Evolutionary conservation across 352 stramenopile genomes (phyloP).

Genomic region (Elongisporangium anandrum): DNA sequence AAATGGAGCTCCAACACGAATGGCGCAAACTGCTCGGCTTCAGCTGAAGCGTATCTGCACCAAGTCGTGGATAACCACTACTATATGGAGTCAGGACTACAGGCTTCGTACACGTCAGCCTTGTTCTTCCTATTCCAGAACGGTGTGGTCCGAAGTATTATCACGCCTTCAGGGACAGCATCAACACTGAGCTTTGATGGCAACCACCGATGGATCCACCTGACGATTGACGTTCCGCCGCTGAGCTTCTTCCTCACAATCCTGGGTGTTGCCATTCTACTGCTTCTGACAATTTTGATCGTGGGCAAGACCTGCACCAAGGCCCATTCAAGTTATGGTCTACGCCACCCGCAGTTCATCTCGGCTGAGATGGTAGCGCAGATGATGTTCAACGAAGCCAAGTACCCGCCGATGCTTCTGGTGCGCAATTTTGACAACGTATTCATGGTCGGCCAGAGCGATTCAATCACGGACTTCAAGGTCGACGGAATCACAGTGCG

Average conservation of each 20-base stretch:
- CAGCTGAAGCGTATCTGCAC: constrained; percentile 42
- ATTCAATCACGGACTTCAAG: background rate
- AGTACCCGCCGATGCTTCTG: background rate
- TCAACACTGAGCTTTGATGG: background rate
- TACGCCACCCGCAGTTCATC: background rate
- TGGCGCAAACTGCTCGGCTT: constrained; percentile 21
- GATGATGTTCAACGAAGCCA: background rate
- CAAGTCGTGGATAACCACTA: constrained; percentile 35
- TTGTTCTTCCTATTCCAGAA: constrained; percentile 61
- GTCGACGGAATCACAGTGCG: background rate
- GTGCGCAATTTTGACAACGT: background rate
- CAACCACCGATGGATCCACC: background rate
- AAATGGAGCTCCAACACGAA: background rate
- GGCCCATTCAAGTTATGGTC: background rate
- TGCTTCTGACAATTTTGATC: background rate
- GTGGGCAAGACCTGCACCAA: background rate
- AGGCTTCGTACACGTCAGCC: constrained; percentile 42
- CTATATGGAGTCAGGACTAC: constrained; percentile 37
- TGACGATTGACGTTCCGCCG: background rate
- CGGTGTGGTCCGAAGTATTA: constrained; percentile 21
- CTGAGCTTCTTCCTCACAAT: background rate
- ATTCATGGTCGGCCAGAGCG: background rate
- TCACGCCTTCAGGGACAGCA: background rate
- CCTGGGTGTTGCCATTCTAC: background rate
- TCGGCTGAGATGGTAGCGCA: background rate